phyloP scores from a whole-genome alignment of 1,284 basidiomycete species.

The Pterula multifida region DNA sequence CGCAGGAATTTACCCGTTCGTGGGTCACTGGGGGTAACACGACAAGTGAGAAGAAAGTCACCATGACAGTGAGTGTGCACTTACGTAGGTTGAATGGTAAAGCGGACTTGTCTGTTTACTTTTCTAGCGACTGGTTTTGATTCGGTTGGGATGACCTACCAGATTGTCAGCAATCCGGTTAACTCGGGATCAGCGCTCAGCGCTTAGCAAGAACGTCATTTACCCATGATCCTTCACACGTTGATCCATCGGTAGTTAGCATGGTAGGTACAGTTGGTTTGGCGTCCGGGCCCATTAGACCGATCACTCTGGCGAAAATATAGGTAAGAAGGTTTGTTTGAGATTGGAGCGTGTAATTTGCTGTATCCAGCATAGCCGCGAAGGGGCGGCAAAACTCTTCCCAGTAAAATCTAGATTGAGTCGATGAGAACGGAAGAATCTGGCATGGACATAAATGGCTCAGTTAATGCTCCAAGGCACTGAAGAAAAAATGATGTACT shows the following conservation, averaged over 20 bases:
- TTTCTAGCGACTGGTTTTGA: neutral
- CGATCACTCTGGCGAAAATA: neutral
- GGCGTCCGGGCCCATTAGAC: neutral
- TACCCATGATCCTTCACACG: conserved; percentile 1
- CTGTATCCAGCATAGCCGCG: neutral
- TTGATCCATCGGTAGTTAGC: neutral
- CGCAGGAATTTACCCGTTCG: conserved; percentile 11
- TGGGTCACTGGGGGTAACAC: neutral
- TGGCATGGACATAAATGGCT: neutral
- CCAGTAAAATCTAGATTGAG: neutral
- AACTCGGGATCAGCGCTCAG: neutral
- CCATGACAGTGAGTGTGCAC: neutral
- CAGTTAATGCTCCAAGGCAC: neutral
- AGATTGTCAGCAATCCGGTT: neutral
- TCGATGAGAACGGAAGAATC: neutral
- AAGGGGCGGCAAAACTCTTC: neutral
- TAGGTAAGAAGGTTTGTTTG: neutral
- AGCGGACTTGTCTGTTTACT: neutral
- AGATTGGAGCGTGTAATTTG: neutral
- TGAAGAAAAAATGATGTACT: neutral
- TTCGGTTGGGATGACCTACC: neutral
- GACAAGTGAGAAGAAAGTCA: neutral
- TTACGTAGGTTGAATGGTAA: neutral
- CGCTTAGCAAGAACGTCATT: neutral
- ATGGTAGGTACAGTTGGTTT: neutral